These are phyloP conservation scores for Dactylellina haptotyla DNA, from an alignment of 2,329 filamentous ascomycete species.

Conservation along the genomic window DNA sequence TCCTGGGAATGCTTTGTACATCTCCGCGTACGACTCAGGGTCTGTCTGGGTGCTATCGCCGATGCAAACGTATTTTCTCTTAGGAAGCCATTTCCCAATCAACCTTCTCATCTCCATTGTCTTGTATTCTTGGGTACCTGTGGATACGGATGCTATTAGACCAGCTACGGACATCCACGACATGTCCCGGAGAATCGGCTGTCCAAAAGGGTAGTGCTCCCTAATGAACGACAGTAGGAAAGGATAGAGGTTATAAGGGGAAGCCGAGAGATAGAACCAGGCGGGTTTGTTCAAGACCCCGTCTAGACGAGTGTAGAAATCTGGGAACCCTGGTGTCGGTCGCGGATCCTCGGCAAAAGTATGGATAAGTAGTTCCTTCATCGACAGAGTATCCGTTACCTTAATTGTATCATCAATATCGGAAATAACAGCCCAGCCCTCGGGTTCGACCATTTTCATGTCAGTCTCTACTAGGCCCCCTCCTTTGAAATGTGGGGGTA, in stretches of 20 bases:
- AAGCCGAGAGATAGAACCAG: conserved; percentile 94
- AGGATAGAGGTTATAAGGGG: conserved; percentile 92
- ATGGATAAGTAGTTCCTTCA: conserved; percentile 80
- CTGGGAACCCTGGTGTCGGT: conserved; percentile 82
- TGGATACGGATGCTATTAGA: conserved; percentile 79
- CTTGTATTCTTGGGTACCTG: conserved; percentile 87
- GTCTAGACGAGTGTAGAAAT: conserved; percentile 77
- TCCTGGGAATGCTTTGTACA: conserved; percentile 73
- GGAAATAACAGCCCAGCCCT: conserved; percentile 50
- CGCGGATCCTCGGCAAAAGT: conserved; percentile 82
- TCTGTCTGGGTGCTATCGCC: conserved; percentile 93
- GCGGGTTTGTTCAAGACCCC: conserved; percentile 70
- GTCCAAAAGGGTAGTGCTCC: conserved; percentile 77
- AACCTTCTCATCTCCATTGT: conserved; percentile 76
- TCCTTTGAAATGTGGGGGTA: conserved; percentile 20
- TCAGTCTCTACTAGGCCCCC: conserved; percentile 22
- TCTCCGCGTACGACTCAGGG: conserved; percentile 86
- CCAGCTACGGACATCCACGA: conserved; percentile 86
- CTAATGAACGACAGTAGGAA: conserved; percentile 81
- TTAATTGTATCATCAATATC: conserved; percentile 96
- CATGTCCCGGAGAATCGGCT: conserved; percentile 83
- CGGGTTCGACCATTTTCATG: conserved; percentile 37
- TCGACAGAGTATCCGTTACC: conserved; percentile 81
- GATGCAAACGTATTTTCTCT: conserved; percentile 80
- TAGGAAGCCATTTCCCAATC: conserved; percentile 80